phyloP scores from a whole-genome alignment of 805 yeast species.

The Yarrowia sp. region DNA sequence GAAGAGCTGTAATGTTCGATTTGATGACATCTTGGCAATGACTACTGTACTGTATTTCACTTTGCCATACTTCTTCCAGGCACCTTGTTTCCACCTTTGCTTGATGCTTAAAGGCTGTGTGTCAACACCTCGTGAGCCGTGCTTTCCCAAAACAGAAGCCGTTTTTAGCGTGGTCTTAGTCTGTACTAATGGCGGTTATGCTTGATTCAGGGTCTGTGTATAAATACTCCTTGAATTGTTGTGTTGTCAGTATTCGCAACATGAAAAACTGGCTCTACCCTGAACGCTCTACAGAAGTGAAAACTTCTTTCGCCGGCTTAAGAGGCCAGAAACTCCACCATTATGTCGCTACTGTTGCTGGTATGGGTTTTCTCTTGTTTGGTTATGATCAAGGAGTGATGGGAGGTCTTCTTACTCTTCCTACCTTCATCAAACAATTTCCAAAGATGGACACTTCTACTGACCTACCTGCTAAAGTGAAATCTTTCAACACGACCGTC shows the following conservation, averaged over 20 bases:
- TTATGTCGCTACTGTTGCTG: conserved; percentile 28
- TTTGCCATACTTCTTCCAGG: too few species aligned
- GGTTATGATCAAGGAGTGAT: conserved; percentile 78
- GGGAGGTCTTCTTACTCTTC: conserved; percentile 42
- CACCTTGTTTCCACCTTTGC: too few species aligned
- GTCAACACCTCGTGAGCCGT: too few species aligned
- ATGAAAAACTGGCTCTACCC: neutral
- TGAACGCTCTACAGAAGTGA: neutral
- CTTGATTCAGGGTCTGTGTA: too few species aligned
- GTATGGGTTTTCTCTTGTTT: conserved; percentile 46
- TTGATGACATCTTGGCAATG: too few species aligned
- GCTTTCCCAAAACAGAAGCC: neutral
- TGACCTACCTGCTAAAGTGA: neutral
- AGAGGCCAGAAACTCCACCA: neutral
- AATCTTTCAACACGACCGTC: neutral
- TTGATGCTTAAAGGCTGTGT: too few species aligned
- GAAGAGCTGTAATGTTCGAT: too few species aligned
- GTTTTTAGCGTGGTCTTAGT: neutral
- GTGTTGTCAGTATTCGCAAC: too few species aligned
- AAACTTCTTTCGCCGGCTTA: neutral
- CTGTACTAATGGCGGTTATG: neutral
- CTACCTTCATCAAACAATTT: neutral
- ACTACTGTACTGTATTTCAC: too few species aligned
- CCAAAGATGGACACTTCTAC: neutral
- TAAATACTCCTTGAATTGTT: too few species aligned